Percentiles rank a stretch among this genome's conserved stretches.
These are phyloP conservation scores for Dactylorhiza incarnata DNA, from an alignment of 106 monocot species.

Conservation along the genomic window DNA sequence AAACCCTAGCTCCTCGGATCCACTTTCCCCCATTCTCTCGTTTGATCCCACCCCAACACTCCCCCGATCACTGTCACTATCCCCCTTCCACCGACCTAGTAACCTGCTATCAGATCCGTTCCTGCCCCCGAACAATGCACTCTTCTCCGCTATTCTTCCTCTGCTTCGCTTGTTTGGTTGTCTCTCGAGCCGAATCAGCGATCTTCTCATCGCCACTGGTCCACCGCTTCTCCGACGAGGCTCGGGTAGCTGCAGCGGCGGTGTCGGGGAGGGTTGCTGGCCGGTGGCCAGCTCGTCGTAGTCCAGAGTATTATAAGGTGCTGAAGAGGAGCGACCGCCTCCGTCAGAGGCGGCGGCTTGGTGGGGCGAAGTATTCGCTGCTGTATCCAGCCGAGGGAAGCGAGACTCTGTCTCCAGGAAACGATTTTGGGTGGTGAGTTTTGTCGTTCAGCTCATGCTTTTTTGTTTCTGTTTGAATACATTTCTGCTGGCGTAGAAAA, in stretches of 20 bases:
- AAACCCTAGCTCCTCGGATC: neutral
- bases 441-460: neutral
- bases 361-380: conserved; percentile 21
- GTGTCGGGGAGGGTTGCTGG: neutral
- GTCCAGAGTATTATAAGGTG: conserved; percentile 50
- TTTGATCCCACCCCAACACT: neutral
- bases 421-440: conserved; percentile 91
- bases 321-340: conserved; percentile 51
- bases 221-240: conserved; percentile 88
- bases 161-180: neutral
- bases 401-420: conserved; percentile 44
- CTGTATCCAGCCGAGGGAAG: conserved; percentile 67
- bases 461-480: neutral
- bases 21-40: neutral
- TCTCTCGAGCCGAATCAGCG: conserved; percentile 20
- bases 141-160: neutral
- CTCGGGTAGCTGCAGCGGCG: conserved; percentile 12
- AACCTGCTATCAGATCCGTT: neutral
- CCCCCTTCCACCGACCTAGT: neutral
- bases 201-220: conserved; percentile 60
- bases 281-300: conserved; percentile 34
- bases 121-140: conserved; percentile 3
- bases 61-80: neutral
- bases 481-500: neutral
- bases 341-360: conserved; percentile 37